Base-by-base conservation (phyloP, 1,284 basidiomycete species). In the Puccinia sorghi region DNA sequence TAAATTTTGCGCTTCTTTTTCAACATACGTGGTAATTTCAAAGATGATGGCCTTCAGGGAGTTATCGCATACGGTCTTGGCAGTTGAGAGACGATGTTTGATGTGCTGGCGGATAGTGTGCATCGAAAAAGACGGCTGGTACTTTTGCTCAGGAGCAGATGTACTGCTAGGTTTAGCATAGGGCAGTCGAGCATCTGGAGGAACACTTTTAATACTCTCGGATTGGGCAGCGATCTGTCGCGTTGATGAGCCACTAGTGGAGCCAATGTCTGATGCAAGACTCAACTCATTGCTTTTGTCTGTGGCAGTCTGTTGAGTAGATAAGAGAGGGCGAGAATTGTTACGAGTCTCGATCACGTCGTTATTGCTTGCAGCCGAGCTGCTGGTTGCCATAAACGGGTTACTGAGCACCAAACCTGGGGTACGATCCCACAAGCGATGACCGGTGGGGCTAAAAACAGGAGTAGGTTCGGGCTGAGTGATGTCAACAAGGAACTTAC, bases 1-100 rank as follows among this genome's bases (percentile, higher is more conserved):
- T 91, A 79, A 87, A 88, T 80, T 92, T 90, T 72, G 91, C 87
- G 69, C 88, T 81, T 91, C 89, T 83, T 93, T 91, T 86, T 99
- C 96, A 82, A 97, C 97, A 86, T 93, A 97, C 41, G 89, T 86
- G 80, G 95, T 96, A 87, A 99, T 94, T 79, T 90, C 92, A 84
- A 92, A 91, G 74, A 96, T 92, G 83, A 97, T 92, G 82, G 93
- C 91, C 83, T 91, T 90, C 13, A 99, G 89, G 83, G 97, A 94
- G 86, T 92, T 92, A 88, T 99, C 94, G 87, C 96, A 99, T 81
- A 93, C 92, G 75, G 92, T 90, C 87, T 99, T 99, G 79, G 96
- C 94, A 0, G 91, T 91, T 85, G 92, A 92, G 84, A 98, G 90
- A 76, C 96, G 91, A 82, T 94, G 90, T 66, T 92, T 93, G 83